phyloP scores from a whole-genome alignment of 495 filamentous ascomycete genomes.

The Podospora tetraspora region DNA sequence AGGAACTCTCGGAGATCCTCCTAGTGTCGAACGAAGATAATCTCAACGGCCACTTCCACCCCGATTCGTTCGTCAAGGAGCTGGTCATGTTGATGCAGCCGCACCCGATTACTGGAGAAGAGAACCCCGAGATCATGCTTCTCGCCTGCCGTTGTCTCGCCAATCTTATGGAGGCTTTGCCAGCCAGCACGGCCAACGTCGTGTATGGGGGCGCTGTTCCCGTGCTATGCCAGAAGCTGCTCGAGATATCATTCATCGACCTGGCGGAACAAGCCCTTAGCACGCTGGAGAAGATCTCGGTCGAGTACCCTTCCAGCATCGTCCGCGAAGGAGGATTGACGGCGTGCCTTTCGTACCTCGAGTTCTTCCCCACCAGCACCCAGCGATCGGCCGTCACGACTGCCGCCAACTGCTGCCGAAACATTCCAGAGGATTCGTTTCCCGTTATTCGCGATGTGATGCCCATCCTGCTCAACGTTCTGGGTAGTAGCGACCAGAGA shows the following conservation, averaged over 20 bases:
- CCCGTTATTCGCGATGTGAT: slow-evolving; percentile 85
- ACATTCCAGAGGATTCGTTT: slow-evolving; percentile 91
- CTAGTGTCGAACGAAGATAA: slow-evolving; percentile 96
- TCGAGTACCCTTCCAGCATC: slow-evolving; percentile 92
- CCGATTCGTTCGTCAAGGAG: slow-evolving; percentile 93
- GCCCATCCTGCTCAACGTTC: slow-evolving; percentile 84
- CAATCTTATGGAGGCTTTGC: slow-evolving; percentile 95
- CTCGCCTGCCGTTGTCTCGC: slow-evolving; percentile 93
- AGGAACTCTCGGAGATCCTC: slow-evolving; percentile 88
- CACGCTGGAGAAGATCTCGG: slow-evolving; percentile 94
- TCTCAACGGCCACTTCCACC: slow-evolving; percentile 89
- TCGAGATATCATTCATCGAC: slow-evolving; percentile 95
- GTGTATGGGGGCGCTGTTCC: slow-evolving; percentile 96
- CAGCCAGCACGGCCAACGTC: slow-evolving; percentile 86
- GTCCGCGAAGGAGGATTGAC: slow-evolving; percentile 93
- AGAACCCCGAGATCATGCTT: slow-evolving; percentile 97
- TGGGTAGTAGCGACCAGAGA: slow-evolving; percentile 87
- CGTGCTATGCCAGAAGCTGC: slow-evolving; percentile 83
- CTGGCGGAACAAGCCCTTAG: slow-evolving; percentile 95
- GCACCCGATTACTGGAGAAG: slow-evolving; percentile 72
- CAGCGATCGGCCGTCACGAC: slow-evolving; percentile 95
- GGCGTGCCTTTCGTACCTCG: slow-evolving; percentile 87
- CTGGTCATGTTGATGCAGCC: slow-evolving; percentile 90
- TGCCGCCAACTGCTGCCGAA: slow-evolving; percentile 95
- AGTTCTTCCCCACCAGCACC: slow-evolving; percentile 97